Conservation (phyloP, 78 protist species). For the Guillardia theta region DNA sequence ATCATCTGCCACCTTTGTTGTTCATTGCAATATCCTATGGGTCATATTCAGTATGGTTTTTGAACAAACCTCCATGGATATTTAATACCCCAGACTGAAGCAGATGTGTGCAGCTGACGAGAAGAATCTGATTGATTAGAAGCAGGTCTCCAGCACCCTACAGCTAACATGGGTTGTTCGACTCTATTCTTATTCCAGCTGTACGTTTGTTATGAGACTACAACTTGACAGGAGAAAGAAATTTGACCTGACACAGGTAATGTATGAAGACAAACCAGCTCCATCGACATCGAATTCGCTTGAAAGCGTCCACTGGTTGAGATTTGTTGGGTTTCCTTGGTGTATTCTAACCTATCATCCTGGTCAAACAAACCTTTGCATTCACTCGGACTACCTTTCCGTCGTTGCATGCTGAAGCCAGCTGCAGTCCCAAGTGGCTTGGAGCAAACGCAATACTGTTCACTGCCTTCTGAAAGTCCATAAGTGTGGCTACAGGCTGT, state of each 20-base stretch:
- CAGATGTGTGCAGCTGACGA: too few species aligned
- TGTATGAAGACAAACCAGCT: not conserved
- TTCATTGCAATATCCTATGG: too few species aligned
- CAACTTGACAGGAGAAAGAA: too few species aligned
- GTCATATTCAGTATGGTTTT: too few species aligned
- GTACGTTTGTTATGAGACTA: too few species aligned
- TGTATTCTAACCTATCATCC: not conserved
- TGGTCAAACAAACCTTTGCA: not conserved
- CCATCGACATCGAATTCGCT: not conserved
- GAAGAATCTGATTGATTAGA: too few species aligned
- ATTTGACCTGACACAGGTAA: not conserved
- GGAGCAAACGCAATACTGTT: not conserved
- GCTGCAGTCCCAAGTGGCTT: not conserved
- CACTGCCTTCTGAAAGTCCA: not conserved
- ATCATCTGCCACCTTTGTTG: not conserved
- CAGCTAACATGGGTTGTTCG: not conserved
- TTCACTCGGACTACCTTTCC: not conserved
- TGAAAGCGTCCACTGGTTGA: not conserved
- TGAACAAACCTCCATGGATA: too few species aligned
- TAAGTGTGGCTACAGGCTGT: not conserved
- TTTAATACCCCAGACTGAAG: too few species aligned
- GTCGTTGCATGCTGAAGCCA: conserved; percentile 14
- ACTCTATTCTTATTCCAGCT: not conserved
- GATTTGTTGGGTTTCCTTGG: not conserved
- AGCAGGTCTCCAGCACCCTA: too few species aligned